phyloP scores from a whole-genome alignment of 495 filamentous ascomycete genomes.

The Aspergillus mulundensis region DNA sequence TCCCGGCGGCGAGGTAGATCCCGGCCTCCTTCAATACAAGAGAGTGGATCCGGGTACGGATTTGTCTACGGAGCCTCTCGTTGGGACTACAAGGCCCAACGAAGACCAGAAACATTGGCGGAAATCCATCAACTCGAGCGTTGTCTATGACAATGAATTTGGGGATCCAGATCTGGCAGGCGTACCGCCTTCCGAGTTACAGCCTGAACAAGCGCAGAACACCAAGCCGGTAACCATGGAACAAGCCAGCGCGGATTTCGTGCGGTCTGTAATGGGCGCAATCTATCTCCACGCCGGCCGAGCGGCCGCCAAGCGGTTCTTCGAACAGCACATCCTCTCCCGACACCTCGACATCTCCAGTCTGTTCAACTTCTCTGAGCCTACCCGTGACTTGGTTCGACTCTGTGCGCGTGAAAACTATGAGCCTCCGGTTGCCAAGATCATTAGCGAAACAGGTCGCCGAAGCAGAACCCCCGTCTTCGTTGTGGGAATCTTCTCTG shows the following conservation, averaged over 20 bases:
- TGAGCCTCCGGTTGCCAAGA: constrained; percentile 77
- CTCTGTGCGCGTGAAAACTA: constrained; percentile 88
- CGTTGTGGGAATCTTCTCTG: constrained; percentile 90
- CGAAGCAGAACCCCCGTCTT: constrained; percentile 79
- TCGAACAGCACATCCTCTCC: constrained; percentile 74
- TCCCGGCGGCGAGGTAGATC: constrained; percentile 87
- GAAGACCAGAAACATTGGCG: constrained; percentile 55
- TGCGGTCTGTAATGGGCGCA: constrained; percentile 75
- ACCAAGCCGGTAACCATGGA: constrained; percentile 39
- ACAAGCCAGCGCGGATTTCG: constrained; percentile 59
- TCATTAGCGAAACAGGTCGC: constrained; percentile 85
- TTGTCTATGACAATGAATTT: constrained; percentile 77
- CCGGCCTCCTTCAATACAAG: constrained; percentile 83
- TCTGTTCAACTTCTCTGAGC: constrained; percentile 78
- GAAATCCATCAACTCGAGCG: constrained; percentile 62
- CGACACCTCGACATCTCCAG: constrained; percentile 69
- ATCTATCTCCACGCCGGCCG: constrained; percentile 76
- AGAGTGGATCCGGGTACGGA: constrained; percentile 55
- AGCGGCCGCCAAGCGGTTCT: constrained; percentile 70
- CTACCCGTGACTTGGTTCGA: constrained; percentile 71
- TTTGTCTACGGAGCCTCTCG: constrained; percentile 15
- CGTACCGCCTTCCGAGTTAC: constrained; percentile 12
- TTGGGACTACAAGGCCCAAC: constrained; percentile 34
- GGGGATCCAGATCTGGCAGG: constrained; percentile 52
- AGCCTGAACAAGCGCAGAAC: constrained; percentile 12